These are phyloP conservation scores for Rhizopogon sp. DNA, from an alignment of 768 basidiomycete species.

Conservation along the genomic window DNA sequence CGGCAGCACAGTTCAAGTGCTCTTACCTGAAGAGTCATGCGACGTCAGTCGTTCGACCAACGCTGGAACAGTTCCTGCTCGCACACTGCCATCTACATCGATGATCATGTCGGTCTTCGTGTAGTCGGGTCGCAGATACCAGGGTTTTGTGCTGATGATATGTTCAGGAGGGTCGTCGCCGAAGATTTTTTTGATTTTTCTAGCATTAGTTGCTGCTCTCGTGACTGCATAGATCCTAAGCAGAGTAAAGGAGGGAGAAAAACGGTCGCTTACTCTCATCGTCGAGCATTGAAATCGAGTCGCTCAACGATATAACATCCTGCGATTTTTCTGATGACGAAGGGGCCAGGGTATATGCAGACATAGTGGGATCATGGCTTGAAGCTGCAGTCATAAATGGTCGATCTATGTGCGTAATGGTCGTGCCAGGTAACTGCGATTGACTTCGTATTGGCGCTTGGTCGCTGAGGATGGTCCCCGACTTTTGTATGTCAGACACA, in stretches of 20 bases:
- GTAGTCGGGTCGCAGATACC: constrained; percentile 85
- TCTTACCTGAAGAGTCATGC: constrained; percentile 81
- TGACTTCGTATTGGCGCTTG: constrained; percentile 21
- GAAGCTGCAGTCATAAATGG: constrained; percentile 16
- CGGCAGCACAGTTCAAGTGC: neutral
- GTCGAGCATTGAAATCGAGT: constrained; percentile 16
- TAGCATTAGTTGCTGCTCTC: constrained; percentile 28
- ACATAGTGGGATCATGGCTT: constrained; percentile 17
- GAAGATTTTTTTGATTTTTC: constrained; percentile 65
- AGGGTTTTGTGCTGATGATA: constrained; percentile 52
- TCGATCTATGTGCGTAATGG: constrained; percentile 26
- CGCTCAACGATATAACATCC: constrained; percentile 15
- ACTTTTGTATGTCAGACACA: constrained; percentile 29
- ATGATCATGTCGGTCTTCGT: constrained; percentile 76
- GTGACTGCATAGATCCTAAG: constrained; percentile 15
- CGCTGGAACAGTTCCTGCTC: constrained; percentile 82
- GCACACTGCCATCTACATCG: constrained; percentile 77
- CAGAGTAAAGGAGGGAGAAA: neutral
- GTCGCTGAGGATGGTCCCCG: constrained; percentile 15
- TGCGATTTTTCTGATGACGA: constrained; percentile 13
- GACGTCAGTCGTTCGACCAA: constrained; percentile 87
- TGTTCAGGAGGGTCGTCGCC: constrained; percentile 52
- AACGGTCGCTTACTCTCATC: constrained; percentile 19
- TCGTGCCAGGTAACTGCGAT: constrained; percentile 30
- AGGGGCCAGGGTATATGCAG: constrained; percentile 18